A percentile compares a stretch with the other conserved stretches of the same genome.
phyloP scores from a whole-genome alignment of 768 basidiomycete species.

The Royoungia palumana region DNA sequence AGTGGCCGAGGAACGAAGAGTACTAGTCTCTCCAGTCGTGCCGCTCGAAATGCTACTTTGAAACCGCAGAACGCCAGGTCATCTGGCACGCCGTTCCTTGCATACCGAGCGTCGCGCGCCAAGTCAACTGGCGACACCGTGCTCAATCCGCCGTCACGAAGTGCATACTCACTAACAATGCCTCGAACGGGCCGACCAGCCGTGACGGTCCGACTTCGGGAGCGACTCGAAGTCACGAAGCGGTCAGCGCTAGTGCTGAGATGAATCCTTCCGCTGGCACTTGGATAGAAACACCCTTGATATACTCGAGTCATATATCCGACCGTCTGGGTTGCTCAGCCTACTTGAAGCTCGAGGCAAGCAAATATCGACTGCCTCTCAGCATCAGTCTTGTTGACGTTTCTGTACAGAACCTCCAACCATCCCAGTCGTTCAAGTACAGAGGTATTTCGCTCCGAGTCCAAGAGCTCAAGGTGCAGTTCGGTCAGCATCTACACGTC shows the following conservation, averaged over 20 bases:
- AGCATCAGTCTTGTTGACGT: neutral
- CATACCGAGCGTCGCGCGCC: no score
- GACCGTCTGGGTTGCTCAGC: conserved; percentile 46
- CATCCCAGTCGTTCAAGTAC: conserved; percentile 73
- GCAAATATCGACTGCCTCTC: conserved; percentile 2
- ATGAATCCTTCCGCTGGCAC: conserved; percentile 21
- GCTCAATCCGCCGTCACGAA: no score
- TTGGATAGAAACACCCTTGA: conserved; percentile 64
- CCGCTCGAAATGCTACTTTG: no score
- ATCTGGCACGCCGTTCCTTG: no score
- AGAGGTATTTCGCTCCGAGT: conserved; percentile 66
- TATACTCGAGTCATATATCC: conserved; percentile 60
- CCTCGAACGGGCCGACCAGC: no score
- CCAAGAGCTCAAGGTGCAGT: conserved; percentile 44
- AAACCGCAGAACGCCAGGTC: no score
- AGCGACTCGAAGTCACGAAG: no score
- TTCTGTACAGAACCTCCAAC: conserved; percentile 61
- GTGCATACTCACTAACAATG: no score
- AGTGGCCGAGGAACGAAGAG: no score
- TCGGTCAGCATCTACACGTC: conserved; percentile 56
- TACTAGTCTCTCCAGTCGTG: no score
- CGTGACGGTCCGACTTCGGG: no score
- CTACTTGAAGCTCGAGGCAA: conserved; percentile 73
- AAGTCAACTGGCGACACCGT: no score
- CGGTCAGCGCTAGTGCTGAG: conserved; percentile 9